Evolutionary conservation across 1,284 basidiomycete species (phyloP), one percentile per base, ranked within the genome.

Genomic region (Apiotrichum gamsii): DNA sequence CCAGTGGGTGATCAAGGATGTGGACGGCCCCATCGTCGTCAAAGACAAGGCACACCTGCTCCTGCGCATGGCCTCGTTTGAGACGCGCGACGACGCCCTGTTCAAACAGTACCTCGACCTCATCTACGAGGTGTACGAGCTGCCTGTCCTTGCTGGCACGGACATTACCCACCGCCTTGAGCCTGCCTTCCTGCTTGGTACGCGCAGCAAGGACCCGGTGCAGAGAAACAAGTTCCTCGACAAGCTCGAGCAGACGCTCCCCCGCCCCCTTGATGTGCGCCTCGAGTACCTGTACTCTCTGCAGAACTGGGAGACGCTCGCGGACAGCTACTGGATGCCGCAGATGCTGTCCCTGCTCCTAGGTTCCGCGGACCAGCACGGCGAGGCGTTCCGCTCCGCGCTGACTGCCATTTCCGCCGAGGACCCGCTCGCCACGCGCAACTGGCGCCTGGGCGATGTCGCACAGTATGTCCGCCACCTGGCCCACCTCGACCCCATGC

Each of bases 141-240:
- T 91, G 37, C 84, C 90, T 3, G 75, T 77, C 5, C 77, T 98
- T 31, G 83, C 88, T 18, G 82, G 93, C 41, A 95, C 90, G 50
- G 95, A 99, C 60, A 77, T 98, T 50, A 99, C 95, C 0, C 85
- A 89, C 41, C 83, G 90, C 14, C 79, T 99, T 18, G 96, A 99
- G 65, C 84, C 87, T 24, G 84, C 91, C 0, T 99, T 98, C 77
- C 76, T 98, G 31, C 77, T 97, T 23, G 95, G 95, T 5, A 94
- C 89, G 65, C 82, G 90, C 25, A 85, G 87, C 16, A 80, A 84
- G 56, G 90, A 97, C 61, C 77, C 85, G 0, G 72, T 74, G 8
- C 78, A 97, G 38, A 82, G 95, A 30, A 84, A 87, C 56, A 81
- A 82, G 44, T 99, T 98, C 74, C 80, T 97, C 60, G 87, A 91